These are phyloP conservation scores for Raffaelea ambrosiae DNA, from an alignment of 2,329 filamentous ascomycete species.

Conservation along the genomic window DNA sequence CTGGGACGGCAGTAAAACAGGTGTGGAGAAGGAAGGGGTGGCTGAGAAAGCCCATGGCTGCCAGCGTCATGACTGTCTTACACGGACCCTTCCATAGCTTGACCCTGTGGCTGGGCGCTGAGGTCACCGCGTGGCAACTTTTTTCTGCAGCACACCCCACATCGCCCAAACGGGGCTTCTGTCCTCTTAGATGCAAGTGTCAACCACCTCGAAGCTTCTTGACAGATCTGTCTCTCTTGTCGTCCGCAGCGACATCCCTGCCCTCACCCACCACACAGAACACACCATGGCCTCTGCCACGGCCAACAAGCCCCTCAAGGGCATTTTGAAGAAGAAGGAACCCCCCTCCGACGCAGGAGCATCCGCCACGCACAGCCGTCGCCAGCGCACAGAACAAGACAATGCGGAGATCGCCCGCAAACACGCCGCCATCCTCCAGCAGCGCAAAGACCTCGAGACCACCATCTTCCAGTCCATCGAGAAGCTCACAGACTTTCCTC, in stretches of 20 bases:
- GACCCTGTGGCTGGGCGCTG: background rate
- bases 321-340: constrained; percentile 58
- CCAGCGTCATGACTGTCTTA: no score
- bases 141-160: constrained; percentile 2
- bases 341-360: constrained; percentile 24
- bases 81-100: no score
- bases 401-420: constrained; percentile 61
- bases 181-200: constrained; percentile 2
- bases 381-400: constrained; percentile 26
- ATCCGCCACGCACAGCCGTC: constrained; percentile 17
- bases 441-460: constrained; percentile 69
- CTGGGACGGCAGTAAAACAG: no score
- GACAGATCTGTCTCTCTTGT: no score
- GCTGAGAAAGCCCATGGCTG: no score
- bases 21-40: no score
- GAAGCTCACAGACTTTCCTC: constrained; percentile 55
- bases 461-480: constrained; percentile 67
- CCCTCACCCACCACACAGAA: no score
- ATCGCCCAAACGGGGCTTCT: constrained; percentile 1
- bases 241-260: no score
- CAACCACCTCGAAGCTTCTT: background rate
- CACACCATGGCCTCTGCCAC: constrained; percentile 36
- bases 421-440: constrained; percentile 74
- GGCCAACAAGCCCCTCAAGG: constrained; percentile 35
- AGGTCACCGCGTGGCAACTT: constrained; percentile 1